Evolutionary conservation across 768 basidiomycete genomes (phyloP).

Genomic region (Mycena vitilis): DNA sequence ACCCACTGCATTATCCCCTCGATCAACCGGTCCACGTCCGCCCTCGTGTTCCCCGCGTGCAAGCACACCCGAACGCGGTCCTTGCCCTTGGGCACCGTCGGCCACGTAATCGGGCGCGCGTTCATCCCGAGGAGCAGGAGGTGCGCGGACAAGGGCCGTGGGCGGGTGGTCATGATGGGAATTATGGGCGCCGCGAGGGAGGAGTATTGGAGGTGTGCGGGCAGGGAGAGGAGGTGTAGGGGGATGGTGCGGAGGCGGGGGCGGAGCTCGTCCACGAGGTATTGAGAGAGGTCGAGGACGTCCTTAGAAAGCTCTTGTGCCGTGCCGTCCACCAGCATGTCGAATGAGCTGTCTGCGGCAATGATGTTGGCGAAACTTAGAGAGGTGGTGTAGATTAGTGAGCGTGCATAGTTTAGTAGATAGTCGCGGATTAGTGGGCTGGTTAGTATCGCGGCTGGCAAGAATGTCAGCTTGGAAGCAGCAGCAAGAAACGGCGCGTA

Average conservation of each 20-base stretch:
- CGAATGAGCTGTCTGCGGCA: conserved; percentile 82
- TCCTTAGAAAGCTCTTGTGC: conserved; percentile 57
- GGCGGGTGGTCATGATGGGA: conserved; percentile 81
- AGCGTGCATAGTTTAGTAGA: conserved; percentile 91
- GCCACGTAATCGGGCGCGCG: conserved; percentile 84
- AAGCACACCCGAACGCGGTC: conserved; percentile 92
- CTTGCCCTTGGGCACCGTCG: conserved; percentile 89
- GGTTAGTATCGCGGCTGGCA: conserved; percentile 79
- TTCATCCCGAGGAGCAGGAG: conserved; percentile 68
- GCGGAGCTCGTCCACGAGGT: conserved; percentile 45
- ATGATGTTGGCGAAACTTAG: conserved; percentile 82
- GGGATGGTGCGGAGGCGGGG: conserved; percentile 42
- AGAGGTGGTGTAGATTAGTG: conserved; percentile 93
- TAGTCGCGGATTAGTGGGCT: conserved; percentile 81
- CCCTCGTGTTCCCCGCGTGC: conserved; percentile 77
- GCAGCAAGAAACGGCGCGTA: conserved; percentile 51
- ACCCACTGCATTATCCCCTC: conserved; percentile 64
- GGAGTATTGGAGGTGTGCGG: conserved; percentile 52
- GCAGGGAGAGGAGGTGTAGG: conserved; percentile 56
- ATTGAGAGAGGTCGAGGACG: conserved; percentile 58
- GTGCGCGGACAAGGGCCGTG: conserved; percentile 79
- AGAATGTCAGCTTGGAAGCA: background rate
- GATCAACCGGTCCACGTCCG: conserved; percentile 71
- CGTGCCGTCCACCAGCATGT: conserved; percentile 77
- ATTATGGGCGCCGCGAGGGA: conserved; percentile 79